These are phyloP conservation scores for Leishmania amazonensis DNA, from an alignment of 208 protist genomes.

Conservation along the genomic window DNA sequence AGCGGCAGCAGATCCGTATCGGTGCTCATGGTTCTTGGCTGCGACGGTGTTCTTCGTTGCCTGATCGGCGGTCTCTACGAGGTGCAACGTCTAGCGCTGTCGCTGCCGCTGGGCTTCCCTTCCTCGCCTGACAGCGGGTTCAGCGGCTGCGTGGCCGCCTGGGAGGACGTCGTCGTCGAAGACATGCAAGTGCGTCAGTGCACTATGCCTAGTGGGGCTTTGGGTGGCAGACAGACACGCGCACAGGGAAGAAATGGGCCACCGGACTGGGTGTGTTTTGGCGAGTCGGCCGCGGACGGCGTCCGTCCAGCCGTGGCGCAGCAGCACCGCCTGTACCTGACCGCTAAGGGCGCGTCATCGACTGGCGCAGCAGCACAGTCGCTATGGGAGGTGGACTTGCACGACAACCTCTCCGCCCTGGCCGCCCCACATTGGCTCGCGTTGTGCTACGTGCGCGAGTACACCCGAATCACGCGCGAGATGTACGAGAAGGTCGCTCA, in stretches of 20 bases:
- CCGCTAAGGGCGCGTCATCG: not conserved
- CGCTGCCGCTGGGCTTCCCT: not conserved
- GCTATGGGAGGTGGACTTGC: constrained; percentile 37
- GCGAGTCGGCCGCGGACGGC: not conserved
- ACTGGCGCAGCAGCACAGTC: constrained; percentile 3
- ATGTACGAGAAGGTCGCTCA: constrained; percentile 25
- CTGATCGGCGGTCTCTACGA: constrained; percentile 70
- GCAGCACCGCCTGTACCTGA: constrained; percentile 21
- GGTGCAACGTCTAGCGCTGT: constrained; percentile 30
- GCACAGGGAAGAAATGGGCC: not conserved
- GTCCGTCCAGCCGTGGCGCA: constrained; percentile 15
- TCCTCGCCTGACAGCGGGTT: not conserved
- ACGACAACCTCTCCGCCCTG: constrained; percentile 26
- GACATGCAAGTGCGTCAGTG: constrained; percentile 27
- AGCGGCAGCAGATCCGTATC: constrained; percentile 17
- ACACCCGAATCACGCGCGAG: constrained; percentile 40
- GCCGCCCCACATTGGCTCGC: constrained; percentile 30
- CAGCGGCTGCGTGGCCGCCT: constrained; percentile 2
- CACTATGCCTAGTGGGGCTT: not conserved
- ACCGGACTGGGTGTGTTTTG: not conserved
- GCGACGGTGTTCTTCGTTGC: constrained; percentile 49
- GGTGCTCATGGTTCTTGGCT: constrained; percentile 55
- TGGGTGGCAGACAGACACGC: not conserved
- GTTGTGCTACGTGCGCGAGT: constrained; percentile 54
- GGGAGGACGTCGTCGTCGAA: constrained; percentile 10